Evolutionary conservation across 345 rosid genomes (phyloP), one percentile per base, ranked within the genome.

Genomic region (Eutrema yunnanense): DNA sequence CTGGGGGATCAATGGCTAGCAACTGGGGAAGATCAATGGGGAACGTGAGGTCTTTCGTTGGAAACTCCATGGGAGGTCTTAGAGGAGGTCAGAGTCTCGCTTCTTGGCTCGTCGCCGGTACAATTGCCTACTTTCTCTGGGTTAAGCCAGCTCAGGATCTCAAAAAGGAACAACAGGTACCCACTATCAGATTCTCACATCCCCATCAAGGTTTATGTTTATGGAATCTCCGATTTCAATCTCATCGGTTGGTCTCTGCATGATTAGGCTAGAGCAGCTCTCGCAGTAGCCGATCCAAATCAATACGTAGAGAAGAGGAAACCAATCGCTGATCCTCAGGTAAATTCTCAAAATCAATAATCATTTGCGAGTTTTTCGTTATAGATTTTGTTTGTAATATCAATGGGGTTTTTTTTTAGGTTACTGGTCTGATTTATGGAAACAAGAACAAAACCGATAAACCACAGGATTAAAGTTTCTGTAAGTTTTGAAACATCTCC

Each of bases 71-170:
- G 90, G 97, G 98, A 44, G 98, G 98, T 33, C 84, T 92, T 2
- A 72, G 96, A 67, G 97, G 99, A 40, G 80, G 87, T 36, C 73
- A 79, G 62, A 95, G 73, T 64, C 58, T 90, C 4, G 97, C 97
- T 33, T 92, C 99, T 8, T 95, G 99, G 97, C 73, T 80, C 22
- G 96, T 95, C 29, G 97, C 97, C 2, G 96, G 99, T 58, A 87
- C 96, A 46, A 80, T 95, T 22, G 99, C 99, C 2, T 95, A 92
- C 73, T 88, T 76, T 77, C 92, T 95, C 51, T 95, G 99, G 97
- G 79, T 95, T 62, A 92, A 90, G 77, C 99, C 99, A 26, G 74
- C 96, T 51, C 97, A 85, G 8, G 99, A 92, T 70, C 96, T 94
- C 68, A 82, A 79, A 77, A 87, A 86, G 57, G 85, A 91, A 52